phyloP scores from a whole-genome alignment of 768 basidiomycete genomes.

The Amanita pseudoporphyria region DNA sequence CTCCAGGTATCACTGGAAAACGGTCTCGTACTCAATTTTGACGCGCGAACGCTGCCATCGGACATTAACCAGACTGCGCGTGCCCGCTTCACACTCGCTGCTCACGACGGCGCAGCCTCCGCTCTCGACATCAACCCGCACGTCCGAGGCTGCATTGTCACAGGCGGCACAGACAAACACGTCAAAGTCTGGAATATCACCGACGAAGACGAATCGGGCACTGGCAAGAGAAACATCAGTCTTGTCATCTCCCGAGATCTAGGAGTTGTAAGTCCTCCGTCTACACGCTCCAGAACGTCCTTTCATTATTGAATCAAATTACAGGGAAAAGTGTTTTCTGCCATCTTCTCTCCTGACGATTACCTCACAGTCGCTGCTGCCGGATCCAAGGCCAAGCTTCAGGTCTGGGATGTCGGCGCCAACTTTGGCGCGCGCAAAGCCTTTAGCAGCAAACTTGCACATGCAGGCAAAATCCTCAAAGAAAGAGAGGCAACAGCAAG shows the following conservation, averaged over 20 bases:
- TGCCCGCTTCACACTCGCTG: conserved; percentile 80
- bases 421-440: conserved; percentile 77
- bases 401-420: conserved; percentile 91
- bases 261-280: conserved; percentile 56
- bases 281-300: background rate
- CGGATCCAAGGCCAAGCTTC: conserved; percentile 88
- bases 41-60: conserved; percentile 74
- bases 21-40: conserved; percentile 87
- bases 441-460: conserved; percentile 68
- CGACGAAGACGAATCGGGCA: conserved; percentile 39
- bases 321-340: conserved; percentile 95
- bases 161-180: conserved; percentile 90
- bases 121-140: conserved; percentile 88
- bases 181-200: conserved; percentile 94
- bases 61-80: conserved; percentile 54
- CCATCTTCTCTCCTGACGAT: conserved; percentile 88
- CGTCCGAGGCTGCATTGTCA: conserved; percentile 83
- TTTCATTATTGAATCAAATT: conserved; percentile 3
- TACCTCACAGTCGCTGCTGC: conserved; percentile 90
- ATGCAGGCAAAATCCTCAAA: conserved; percentile 57
- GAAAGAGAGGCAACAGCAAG: conserved; percentile 44
- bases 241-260: conserved; percentile 84
- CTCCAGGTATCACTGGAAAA: conserved; percentile 87
- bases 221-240: conserved; percentile 66
- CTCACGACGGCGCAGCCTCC: conserved; percentile 87